Base-by-base conservation (phyloP, 495 filamentous ascomycete genomes). In the Bryoglossum gracile region DNA sequence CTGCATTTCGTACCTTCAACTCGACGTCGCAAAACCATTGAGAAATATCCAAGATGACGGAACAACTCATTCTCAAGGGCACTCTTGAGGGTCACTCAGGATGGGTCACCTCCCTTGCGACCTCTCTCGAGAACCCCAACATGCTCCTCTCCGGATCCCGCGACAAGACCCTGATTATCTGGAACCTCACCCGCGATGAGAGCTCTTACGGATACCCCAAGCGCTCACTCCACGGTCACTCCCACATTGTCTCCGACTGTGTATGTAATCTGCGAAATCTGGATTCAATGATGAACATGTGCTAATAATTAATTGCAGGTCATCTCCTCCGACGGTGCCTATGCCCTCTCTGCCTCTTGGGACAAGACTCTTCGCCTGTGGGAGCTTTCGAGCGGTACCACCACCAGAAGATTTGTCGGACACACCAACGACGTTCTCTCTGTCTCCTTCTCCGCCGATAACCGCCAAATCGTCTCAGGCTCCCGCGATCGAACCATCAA, bases 391-490 rank as follows among this genome's bases (percentile, higher is more conserved):
- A 94, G 86, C 59, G 92, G 92, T 66, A 83, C 81, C 66, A 97
- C 92, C 68, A 99, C 92, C 67, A 84, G 94, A 65, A 86, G 89
- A 58, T 99, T 99, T 72, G 89, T 95, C 68, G 92, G 92, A 70
- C 92, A 99, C 83, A 95, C 82, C 76, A 94, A 92, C 78, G 92
- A 99, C 61, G 90, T 99, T 61, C 91, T 99, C 66, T 97, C 92
- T 71, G 92, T 99, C 67, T 96, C 90, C 61, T 99, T 99, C 87
- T 99, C 92, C 65, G 92, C 92, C 81, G 92, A 99, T 79, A 99
- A 99, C 84, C 88, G 92, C 67, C 92, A 99, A 81, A 99, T 99
- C 75, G 92, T 99, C 64, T 97, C 92, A 55, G 92, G 89, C 51
- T 97, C 92, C 37, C 88, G 92, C 65, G 92, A 99, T 75, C 83